Evolutionary conservation across 176 grass and related monocot species (phyloP).

Genomic region (Rhynchospora pubera): DNA sequence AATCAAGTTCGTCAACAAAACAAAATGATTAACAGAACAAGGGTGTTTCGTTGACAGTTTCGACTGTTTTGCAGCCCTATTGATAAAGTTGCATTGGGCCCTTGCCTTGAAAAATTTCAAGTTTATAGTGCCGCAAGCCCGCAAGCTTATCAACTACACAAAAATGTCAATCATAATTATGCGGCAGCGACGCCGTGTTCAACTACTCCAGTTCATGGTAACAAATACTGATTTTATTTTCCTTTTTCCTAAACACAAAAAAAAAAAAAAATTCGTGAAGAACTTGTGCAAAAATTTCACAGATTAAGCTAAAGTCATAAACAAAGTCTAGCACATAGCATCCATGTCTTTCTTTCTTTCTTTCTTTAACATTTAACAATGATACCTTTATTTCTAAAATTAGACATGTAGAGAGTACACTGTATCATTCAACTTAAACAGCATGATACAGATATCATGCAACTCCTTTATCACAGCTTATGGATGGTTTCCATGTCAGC

Average conservation of each 20-base stretch:
- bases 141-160: no score
- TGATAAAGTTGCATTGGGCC: no score
- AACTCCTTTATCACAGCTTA: constrained; percentile 37
- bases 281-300: neutral
- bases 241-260: neutral
- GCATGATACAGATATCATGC: neutral
- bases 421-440: neutral
- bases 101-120: neutral
- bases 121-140: neutral
- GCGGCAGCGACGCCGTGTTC: neutral
- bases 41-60: no score
- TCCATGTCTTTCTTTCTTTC: neutral
- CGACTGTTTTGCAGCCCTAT: no score
- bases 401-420: neutral
- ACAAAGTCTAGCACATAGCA: neutral
- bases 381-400: neutral
- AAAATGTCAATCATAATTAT: neutral
- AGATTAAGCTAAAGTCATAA: neutral
- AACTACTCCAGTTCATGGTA: neutral
- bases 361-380: neutral
- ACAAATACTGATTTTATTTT: neutral
- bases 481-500: constrained; percentile 75
- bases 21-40: no score
- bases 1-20: no score
- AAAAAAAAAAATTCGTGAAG: neutral